phyloP scores from a whole-genome alignment of 2,329 filamentous ascomycete genomes.

The Pyricularia grisea region DNA sequence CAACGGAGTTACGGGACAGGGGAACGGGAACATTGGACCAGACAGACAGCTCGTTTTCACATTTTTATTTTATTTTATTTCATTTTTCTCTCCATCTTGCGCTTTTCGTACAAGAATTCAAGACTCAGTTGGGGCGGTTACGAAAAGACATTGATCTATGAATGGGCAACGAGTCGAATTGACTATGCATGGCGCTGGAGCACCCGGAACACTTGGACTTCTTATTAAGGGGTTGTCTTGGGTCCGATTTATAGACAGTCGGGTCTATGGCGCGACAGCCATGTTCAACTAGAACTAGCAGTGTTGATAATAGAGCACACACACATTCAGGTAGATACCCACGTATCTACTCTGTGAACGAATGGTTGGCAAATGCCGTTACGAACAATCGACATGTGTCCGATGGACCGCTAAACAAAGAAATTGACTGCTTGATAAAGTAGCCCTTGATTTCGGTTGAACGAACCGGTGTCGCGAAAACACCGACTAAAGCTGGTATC shows the following conservation, averaged over 20 bases:
- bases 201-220: neutral
- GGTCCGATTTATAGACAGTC: neutral
- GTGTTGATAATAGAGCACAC: too few relatives aligned
- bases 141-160: neutral
- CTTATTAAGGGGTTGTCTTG: neutral
- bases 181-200: neutral
- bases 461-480: neutral
- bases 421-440: neutral
- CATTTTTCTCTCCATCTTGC: neutral
- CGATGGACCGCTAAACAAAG: neutral
- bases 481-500: neutral
- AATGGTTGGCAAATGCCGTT: neutral
- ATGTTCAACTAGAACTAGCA: neutral
- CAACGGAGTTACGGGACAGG: neutral
- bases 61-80: neutral
- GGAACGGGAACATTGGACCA: neutral
- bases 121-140: neutral
- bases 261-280: neutral
- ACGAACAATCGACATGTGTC: neutral
- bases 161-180: neutral
- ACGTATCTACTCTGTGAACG: too few relatives aligned
- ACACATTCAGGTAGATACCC: too few relatives aligned
- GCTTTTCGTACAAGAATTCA: neutral
- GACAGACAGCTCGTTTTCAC: neutral
- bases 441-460: neutral